Conservation (phyloP, 1,284 basidiomycete genomes). For the Malassezia obtusa region DNA sequence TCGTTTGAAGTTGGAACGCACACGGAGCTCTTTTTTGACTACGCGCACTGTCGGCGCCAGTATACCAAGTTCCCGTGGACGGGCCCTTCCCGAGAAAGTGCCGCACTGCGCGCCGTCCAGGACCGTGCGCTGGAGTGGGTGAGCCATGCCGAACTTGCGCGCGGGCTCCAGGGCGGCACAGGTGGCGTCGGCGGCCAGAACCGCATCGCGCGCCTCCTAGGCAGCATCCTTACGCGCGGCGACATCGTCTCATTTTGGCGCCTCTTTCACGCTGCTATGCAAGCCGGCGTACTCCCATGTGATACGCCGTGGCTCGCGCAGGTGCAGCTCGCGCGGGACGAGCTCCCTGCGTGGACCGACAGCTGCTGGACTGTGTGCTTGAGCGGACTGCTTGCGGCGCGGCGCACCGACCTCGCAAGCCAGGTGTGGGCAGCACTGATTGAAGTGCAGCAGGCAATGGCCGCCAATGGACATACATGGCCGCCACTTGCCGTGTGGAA, state of each 20-base stretch:
- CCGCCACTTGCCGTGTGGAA: constrained; percentile 29
- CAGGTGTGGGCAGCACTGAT: constrained; percentile 21
- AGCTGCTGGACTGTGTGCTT: constrained; percentile 31
- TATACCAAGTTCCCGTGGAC: constrained; percentile 13
- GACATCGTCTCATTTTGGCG: constrained; percentile 16
- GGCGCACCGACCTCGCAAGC: constrained; percentile 24
- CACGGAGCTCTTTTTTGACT: constrained; percentile 26
- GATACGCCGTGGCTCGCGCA: constrained; percentile 10
- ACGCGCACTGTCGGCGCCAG: constrained; percentile 15
- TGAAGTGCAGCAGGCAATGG: constrained; percentile 10
- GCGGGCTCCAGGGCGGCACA: constrained; percentile 25
- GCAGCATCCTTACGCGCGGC: constrained; percentile 22
- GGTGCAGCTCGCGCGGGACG: not conserved
- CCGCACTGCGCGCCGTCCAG: not conserved
- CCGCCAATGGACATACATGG: not conserved
- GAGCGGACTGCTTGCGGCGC: constrained; percentile 22
- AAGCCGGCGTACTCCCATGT: constrained; percentile 15
- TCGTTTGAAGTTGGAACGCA: constrained; percentile 28
- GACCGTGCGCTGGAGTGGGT: constrained; percentile 9
- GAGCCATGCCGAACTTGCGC: constrained; percentile 23
- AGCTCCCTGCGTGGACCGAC: constrained; percentile 24
- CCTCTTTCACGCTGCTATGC: constrained; percentile 25
- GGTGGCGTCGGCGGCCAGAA: constrained; percentile 21
- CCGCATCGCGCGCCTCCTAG: constrained; percentile 27
- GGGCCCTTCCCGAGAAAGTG: not conserved